phyloP scores from a whole-genome alignment of 371 early-diverging fungal genomes.

The Mortierella sp. region DNA sequence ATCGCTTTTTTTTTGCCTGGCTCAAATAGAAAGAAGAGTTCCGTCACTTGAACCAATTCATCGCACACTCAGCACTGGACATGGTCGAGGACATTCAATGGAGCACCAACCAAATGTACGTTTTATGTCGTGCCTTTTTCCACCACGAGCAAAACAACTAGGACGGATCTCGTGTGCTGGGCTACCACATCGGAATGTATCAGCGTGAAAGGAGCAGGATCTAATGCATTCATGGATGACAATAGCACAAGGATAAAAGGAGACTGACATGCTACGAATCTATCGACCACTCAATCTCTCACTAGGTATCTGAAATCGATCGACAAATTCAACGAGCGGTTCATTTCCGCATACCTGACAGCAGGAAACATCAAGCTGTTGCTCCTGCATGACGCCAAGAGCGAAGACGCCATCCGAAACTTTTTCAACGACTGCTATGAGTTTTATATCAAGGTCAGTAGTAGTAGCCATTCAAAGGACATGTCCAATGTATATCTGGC shows the following conservation, averaged over 20 bases:
- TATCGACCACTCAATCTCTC: background rate
- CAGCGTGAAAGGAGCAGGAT: background rate
- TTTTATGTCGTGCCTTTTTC: too few relatives aligned
- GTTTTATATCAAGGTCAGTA: constrained; percentile 86
- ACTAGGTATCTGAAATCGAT: constrained; percentile 92
- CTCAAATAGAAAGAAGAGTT: constrained; percentile 79
- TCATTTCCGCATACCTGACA: constrained; percentile 92
- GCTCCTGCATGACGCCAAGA: constrained; percentile 91
- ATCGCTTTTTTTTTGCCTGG: background rate
- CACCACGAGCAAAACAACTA: background rate
- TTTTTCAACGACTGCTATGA: constrained; percentile 96
- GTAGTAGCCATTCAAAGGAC: background rate
- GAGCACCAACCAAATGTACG: constrained; percentile 85
- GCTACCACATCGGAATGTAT: background rate
- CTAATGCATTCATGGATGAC: background rate
- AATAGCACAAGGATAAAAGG: background rate
- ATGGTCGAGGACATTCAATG: constrained; percentile 94
- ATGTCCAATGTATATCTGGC: too few relatives aligned
- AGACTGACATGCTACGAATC: background rate
- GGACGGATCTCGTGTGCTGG: background rate
- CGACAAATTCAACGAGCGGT: constrained; percentile 95
- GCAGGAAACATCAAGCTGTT: constrained; percentile 91
- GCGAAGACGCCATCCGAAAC: constrained; percentile 89
- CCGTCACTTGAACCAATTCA: constrained; percentile 95
- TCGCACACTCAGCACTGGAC: constrained; percentile 95